phyloP scores from a whole-genome alignment of 331 rosid species.

The Cydonia oblonga region DNA sequence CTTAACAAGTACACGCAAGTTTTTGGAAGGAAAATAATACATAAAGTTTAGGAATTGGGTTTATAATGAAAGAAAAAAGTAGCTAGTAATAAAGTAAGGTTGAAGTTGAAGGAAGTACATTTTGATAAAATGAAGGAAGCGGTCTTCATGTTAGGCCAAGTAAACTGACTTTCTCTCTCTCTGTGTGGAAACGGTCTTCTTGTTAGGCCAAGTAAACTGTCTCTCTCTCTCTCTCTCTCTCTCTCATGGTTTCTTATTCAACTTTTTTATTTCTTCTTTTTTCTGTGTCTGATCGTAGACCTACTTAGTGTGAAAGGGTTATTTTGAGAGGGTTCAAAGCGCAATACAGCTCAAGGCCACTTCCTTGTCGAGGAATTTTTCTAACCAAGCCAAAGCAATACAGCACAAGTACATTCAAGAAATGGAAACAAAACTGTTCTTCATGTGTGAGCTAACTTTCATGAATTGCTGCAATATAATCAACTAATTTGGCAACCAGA shows the following conservation, averaged over 20 bases:
- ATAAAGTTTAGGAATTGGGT: not conserved
- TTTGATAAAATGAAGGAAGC: conserved; percentile 24
- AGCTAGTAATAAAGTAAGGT: not conserved
- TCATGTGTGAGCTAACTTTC: not conserved
- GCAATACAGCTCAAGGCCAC: conserved; percentile 31
- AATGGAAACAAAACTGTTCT: not conserved
- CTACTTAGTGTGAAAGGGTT: conserved; percentile 26
- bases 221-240: not conserved
- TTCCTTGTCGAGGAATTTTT: conserved; percentile 17
- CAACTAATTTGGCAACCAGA: not conserved
- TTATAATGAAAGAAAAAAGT: not conserved
- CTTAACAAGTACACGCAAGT: conserved; percentile 11
- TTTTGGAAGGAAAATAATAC: not conserved
- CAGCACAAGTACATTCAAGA: not conserved
- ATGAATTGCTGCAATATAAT: not conserved
- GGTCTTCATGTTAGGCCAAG: conserved; percentile 42
- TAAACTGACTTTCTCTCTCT: not conserved
- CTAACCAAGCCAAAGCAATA: not conserved
- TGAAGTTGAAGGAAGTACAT: conserved; percentile 22
- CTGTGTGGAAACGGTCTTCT: not conserved
- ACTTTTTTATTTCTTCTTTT: not conserved
- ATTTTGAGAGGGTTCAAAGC: conserved; percentile 16
- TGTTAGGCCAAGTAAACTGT: conserved; percentile 27
- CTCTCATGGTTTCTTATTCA: not conserved
- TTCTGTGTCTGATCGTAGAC: conserved; percentile 9